Percentiles rank a stretch among this genome's conserved stretches.
These are phyloP conservation scores for Termitomyces sp. DNA, from an alignment of 768 basidiomycete genomes.

Conservation along the genomic window DNA sequence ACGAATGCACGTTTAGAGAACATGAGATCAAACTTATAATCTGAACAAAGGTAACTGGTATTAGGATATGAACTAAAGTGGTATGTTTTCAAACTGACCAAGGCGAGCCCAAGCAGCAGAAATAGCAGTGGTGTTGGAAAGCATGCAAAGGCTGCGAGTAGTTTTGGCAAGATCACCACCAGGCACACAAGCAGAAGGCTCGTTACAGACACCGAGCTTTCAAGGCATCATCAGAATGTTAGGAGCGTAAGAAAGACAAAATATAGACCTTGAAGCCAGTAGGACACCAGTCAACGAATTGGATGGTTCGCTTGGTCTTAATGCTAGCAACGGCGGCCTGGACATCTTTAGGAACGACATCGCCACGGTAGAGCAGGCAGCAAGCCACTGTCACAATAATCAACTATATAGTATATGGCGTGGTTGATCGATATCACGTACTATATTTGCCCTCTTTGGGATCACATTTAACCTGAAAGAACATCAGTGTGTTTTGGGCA, in stretches of 20 bases:
- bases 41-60: constrained; percentile 28
- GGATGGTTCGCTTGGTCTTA: constrained; percentile 97
- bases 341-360: constrained; percentile 95
- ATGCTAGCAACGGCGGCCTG: constrained; percentile 89
- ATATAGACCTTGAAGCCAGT: constrained; percentile 83
- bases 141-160: constrained; percentile 93
- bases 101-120: constrained; percentile 92
- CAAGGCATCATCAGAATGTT: constrained; percentile 12
- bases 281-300: constrained; percentile 98
- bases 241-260: neutral
- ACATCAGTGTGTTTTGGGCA: neutral
- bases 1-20: constrained; percentile 94
- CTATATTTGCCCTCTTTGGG: constrained; percentile 99
- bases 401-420: constrained; percentile 6
- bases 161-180: constrained; percentile 94
- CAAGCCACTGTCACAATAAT: constrained; percentile 65
- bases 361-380: constrained; percentile 88
- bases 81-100: constrained; percentile 29
- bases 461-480: constrained; percentile 62
- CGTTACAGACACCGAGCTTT: constrained; percentile 94
- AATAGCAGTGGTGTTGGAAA: constrained; percentile 93
- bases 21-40: constrained; percentile 98
- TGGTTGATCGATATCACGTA: constrained; percentile 29
- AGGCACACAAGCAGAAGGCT: constrained; percentile 87
- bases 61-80: neutral